Evolutionary conservation across 2,329 filamentous ascomycete species (phyloP), one percentile per base, ranked within the genome.

Genomic region (Colletotrichum sp.): DNA sequence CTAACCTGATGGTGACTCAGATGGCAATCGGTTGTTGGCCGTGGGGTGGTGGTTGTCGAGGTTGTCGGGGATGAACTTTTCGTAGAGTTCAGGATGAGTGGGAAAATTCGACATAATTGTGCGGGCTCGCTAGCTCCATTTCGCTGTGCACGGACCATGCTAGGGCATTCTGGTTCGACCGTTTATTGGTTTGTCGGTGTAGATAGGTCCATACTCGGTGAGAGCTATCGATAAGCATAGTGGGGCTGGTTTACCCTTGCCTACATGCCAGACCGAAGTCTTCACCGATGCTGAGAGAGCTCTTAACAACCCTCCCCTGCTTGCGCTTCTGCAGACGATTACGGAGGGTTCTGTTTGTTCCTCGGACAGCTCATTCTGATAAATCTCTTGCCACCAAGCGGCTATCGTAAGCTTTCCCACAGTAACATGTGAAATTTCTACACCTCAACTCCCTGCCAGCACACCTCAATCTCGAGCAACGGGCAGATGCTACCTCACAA

Each of bases 1-100:
- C 75, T 77, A 71, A 77, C 75, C 75, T 77, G 71, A 75, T 77
- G 75, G 67, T 71, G 65, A 24, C 70, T 76, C 71, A 69, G 75
- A 67, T 62, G 72, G 59, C 75, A 77, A 77, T 77, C 75, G 66
- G 66, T 26, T 75, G 66, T 28, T 74, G 75, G 67, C 74, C 74
- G 74, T 71, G 70, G 74, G 68, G 75, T 68, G 75, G 75, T 71
- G 75, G 67, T 76, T 77, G 75, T 71, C 71, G 75, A 76, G 65
- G 66, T 66, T 75, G 66, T 71, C 74, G 44, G 75, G 59, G 62
- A 75, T 57, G 75, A 77, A 76, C 64, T 73, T 76, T 77, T 71
- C 49, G 32, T 30, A 52, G 34, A 69, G 57, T 30, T 52, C 28
- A 39, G 60, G 18, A 74, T 30, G 39, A 26, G n/a, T 67, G 36